phyloP scores from a whole-genome alignment of 768 basidiomycete species.

The Lactifluus rugatus region DNA sequence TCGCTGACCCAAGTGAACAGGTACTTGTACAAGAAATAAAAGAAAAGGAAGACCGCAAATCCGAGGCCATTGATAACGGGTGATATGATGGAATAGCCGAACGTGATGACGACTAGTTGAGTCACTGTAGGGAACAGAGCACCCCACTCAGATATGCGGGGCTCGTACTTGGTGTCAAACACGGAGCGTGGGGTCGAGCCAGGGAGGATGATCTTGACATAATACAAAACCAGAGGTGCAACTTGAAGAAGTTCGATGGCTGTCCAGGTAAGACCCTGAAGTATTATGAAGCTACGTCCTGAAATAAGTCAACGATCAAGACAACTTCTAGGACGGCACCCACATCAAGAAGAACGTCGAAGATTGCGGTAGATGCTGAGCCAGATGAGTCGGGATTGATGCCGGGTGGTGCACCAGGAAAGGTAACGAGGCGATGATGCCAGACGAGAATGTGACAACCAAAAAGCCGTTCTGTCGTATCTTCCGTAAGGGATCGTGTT shows the following conservation, averaged over 20 bases:
- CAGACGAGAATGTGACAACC: constrained; percentile 76
- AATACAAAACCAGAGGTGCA: constrained; percentile 71
- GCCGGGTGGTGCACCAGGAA: constrained; percentile 56
- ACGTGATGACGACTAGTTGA: constrained; percentile 69
- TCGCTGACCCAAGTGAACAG: constrained; percentile 44
- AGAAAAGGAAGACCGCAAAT: constrained; percentile 69
- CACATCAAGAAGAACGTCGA: constrained; percentile 89
- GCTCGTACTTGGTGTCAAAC: constrained; percentile 71
- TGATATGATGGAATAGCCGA: constrained; percentile 81
- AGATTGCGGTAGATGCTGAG: constrained; percentile 67
- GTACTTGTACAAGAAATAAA: constrained; percentile 71
- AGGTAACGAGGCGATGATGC: constrained; percentile 65
- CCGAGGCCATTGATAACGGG: constrained; percentile 92
- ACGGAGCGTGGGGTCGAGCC: constrained; percentile 85
- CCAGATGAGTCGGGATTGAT: constrained; percentile 60
- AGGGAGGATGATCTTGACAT: constrained; percentile 79
- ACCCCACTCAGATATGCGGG: constrained; percentile 65
- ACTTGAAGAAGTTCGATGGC: constrained; percentile 76
- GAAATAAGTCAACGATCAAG: background rate
- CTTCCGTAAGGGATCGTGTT: background rate
- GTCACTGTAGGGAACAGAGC: constrained; percentile 64
- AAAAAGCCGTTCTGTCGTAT: constrained; percentile 77
- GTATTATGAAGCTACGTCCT: constrained; percentile 51
- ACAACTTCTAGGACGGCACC: constrained; percentile 19
- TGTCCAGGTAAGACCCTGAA: constrained; percentile 72